A percentile compares a stretch with the other conserved stretches of the same genome.
Conservation (phyloP, 2,329 filamentous ascomycete genomes). For the Aspergillus calidoustus region DNA sequence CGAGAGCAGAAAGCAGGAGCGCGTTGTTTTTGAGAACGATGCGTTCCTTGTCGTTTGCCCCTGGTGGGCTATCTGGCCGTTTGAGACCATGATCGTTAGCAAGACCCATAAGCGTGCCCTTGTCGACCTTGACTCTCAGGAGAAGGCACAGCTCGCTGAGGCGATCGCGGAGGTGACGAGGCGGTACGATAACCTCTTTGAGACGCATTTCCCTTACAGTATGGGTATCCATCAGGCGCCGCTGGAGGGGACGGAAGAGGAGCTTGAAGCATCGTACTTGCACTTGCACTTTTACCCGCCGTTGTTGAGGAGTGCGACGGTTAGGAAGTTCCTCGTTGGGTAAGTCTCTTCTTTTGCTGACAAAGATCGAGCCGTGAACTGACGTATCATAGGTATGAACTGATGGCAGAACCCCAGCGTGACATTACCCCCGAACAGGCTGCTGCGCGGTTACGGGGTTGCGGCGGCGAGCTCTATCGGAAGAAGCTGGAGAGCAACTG, state of each 20-base stretch:
- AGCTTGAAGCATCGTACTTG: conserved; percentile 85
- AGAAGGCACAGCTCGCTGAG: conserved; percentile 77
- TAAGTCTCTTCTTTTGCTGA: conserved; percentile 36
- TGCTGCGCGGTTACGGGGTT: conserved; percentile 73
- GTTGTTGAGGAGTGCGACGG: conserved; percentile 85
- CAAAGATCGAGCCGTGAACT: conserved; percentile 1
- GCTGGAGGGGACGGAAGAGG: conserved; percentile 76
- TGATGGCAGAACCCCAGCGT: conserved; percentile 96
- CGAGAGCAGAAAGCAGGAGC: conserved; percentile 79
- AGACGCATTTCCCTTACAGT: conserved; percentile 95
- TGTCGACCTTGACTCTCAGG: conserved; percentile 75
- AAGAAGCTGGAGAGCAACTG: conserved; percentile 51
- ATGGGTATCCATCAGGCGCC: conserved; percentile 97
- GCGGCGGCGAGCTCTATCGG: conserved; percentile 83
- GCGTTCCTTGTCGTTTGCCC: conserved; percentile 87
- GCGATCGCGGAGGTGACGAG: conserved; percentile 85
- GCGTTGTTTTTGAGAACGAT: conserved; percentile 86
- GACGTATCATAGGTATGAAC: conserved; percentile 67
- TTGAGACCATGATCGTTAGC: conserved; percentile 87
- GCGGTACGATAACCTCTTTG: conserved; percentile 94
- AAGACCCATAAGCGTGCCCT: conserved; percentile 83
- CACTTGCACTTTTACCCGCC: conserved; percentile 99
- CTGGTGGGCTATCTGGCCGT: conserved; percentile 98
- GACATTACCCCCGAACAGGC: conserved; percentile 98
- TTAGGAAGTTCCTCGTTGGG: conserved; percentile 94